Evolutionary conservation across 2,329 filamentous ascomycete genomes (phyloP).

Genomic region (Trichoderma sp.): DNA sequence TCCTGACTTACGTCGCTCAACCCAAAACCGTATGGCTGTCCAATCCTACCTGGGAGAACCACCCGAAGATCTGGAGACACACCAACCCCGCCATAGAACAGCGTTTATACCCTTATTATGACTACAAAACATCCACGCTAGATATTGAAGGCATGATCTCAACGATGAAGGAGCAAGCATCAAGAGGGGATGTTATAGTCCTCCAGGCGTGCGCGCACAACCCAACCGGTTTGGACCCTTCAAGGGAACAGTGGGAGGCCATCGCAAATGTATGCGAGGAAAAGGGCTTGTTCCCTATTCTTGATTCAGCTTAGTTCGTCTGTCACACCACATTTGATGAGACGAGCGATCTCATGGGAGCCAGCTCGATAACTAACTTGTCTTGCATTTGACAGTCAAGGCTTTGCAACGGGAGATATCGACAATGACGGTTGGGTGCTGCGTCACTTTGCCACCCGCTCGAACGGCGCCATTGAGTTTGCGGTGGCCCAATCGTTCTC

Average conservation of each 20-base stretch:
- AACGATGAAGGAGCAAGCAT: slow-evolving; percentile 27
- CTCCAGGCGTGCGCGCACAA: slow-evolving; percentile 42
- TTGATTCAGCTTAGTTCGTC: slow-evolving; percentile 28
- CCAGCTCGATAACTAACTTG: too few species aligned
- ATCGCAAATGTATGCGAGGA: slow-evolving; percentile 33
- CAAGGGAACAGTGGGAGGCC: slow-evolving; percentile 34
- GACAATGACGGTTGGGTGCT: too few species aligned
- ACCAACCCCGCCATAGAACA: slow-evolving; percentile 25
- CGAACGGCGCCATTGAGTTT: too few species aligned
- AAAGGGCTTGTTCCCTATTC: slow-evolving; percentile 34
- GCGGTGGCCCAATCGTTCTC: slow-evolving; percentile 36
- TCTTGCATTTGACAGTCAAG: too few species aligned
- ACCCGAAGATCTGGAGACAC: slow-evolving; percentile 29
- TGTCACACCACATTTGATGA: too few species aligned
- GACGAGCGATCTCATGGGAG: too few species aligned
- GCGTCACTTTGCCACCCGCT: too few species aligned
- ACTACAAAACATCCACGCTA: slow-evolving; percentile 26
- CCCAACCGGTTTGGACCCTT: slow-evolving; percentile 38
- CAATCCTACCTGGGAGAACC: slow-evolving; percentile 49
- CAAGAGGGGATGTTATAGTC: slow-evolving; percentile 34
- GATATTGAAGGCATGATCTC: slow-evolving; percentile 33
- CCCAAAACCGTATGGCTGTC: slow-evolving; percentile 14
- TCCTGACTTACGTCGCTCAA: slow-evolving; percentile 26
- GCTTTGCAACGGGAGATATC: too few species aligned
- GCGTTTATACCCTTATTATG: slow-evolving; percentile 34